Base-by-base conservation (phyloP, 2,329 filamentous ascomycete genomes). In the Fusarium dlaminii region DNA sequence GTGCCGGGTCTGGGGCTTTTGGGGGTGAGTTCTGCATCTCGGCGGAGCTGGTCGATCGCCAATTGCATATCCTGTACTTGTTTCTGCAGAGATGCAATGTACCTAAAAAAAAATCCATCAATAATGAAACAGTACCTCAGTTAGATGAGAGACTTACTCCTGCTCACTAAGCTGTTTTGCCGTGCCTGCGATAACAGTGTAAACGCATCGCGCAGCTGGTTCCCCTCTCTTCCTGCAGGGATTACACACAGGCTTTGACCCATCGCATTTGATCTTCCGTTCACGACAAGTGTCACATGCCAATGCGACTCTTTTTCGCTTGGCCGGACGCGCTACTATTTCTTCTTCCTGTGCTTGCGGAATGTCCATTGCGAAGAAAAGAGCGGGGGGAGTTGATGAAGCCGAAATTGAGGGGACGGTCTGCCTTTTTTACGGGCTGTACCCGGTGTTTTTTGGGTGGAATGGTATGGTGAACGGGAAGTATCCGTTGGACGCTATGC, bases 281-380 rank as follows among this genome's bases (percentile, higher is more conserved):
- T 67, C 65, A 5, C 65, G 63, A 22, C 65, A 67, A 6, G 20
- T 52, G 5, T 67, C 65, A 8, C 65, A 67, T 15, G 65, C 65
- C 43, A 67, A 60, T 11, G 65, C 65, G 8, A 67, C 65, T 9
- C 63, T 39, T 17, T 60, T 67, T 3, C 65, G 52, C 2, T 67
- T 67, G 1, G 51, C 6, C 0, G 63, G 42, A 2, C 63, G 63
- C 1, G 68, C 60, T 71, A 15, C 22, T 12, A 5, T 40, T 15
- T 24, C 36, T 6, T 34, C 39, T 2, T 46, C 30, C 5, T 29
- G 40, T 18, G 9, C 6, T 27, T 36, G 15, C 8, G 18, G n/a
- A 27, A 7, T 32, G 27, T 54, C 51, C 51, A 54, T 54, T 54
- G 34, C 24, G 51, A 54, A 12, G 7, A 63, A 20, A 29, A 24